A percentile compares a stretch with the other conserved stretches of the same genome.
These are phyloP conservation scores for Saccharomycopsis sp. DNA, from an alignment of 805 yeast species.

Conservation along the genomic window DNA sequence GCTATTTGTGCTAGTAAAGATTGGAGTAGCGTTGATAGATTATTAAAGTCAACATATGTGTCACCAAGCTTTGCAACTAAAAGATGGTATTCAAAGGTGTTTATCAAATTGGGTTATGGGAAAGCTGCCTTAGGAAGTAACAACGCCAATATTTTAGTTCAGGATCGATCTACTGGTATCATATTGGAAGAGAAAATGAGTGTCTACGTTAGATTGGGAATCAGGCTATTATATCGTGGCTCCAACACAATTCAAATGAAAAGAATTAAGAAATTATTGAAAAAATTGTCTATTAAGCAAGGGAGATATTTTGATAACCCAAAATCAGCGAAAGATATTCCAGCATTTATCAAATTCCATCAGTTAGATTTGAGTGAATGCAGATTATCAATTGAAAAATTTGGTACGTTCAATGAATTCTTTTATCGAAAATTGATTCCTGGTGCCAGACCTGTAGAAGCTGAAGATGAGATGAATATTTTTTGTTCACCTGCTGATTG, in stretches of 20 bases:
- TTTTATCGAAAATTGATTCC: constrained; percentile 74
- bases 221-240: constrained; percentile 74
- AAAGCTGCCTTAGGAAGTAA: constrained; percentile 79
- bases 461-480: constrained; percentile 39
- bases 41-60: constrained; percentile 62
- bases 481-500: constrained; percentile 83
- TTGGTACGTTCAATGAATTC: constrained; percentile 77
- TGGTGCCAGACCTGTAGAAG: constrained; percentile 65
- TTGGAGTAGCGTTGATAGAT: constrained; percentile 60
- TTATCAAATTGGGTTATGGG: constrained; percentile 84
- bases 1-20: constrained; percentile 79
- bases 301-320: constrained; percentile 79
- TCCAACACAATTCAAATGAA: constrained; percentile 51
- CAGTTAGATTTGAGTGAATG: constrained; percentile 72
- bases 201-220: constrained; percentile 80
- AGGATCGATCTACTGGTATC: constrained; percentile 82
- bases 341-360: constrained; percentile 75
- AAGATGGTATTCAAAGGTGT: constrained; percentile 79
- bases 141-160: constrained; percentile 91
- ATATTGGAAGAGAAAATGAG: constrained; percentile 93
- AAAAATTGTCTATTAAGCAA: constrained; percentile 65
- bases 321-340: constrained; percentile 57
- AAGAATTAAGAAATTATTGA: constrained; percentile 53
- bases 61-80: constrained; percentile 77
- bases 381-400: constrained; percentile 40